These are phyloP conservation scores for Brassica juncea DNA, from an alignment of 345 rosid genomes.

Conservation along the genomic window DNA sequence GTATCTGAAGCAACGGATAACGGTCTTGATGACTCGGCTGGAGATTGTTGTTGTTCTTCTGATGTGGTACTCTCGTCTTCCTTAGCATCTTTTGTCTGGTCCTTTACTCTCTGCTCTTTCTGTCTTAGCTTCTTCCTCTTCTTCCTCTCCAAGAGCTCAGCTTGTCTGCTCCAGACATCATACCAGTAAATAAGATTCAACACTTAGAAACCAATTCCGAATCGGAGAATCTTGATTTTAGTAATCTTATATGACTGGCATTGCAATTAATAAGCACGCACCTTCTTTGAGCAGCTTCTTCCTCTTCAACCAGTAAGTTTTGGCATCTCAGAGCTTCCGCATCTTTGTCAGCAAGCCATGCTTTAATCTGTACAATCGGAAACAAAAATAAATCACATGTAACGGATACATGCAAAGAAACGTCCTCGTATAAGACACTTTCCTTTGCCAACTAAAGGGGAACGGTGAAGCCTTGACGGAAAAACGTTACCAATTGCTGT, in stretches of 20 bases:
- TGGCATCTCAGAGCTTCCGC: conserved; percentile 95
- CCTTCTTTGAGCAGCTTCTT: conserved; percentile 96
- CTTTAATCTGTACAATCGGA: conserved; percentile 58
- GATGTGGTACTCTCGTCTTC: conserved; percentile 46
- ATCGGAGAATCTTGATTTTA: neutral
- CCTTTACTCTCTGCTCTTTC: conserved; percentile 82
- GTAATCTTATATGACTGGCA: neutral
- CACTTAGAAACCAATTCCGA: conserved; percentile 2
- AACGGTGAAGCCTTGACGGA: conserved; percentile 16
- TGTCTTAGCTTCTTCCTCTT: conserved; percentile 83
- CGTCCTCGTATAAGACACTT: neutral
- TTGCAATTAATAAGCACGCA: conserved; percentile 32
- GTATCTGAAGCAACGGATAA: conserved; percentile 47
- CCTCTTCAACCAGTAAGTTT: conserved; percentile 90
- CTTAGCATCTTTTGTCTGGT: conserved; percentile 48
- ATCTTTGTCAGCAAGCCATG: conserved; percentile 93
- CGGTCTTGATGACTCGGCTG: conserved; percentile 49
- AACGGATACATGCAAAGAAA: conserved; percentile 5
- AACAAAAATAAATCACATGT: neutral
- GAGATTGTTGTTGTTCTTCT: conserved; percentile 45
- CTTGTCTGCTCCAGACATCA: conserved; percentile 53
- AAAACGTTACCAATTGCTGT: conserved; percentile 68
- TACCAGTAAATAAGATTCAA: conserved; percentile 17
- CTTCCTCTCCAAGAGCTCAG: conserved; percentile 77
- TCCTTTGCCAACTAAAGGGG: conserved; percentile 20